These are phyloP conservation scores for Trichomonas gallinae DNA, from an alignment of 208 protist species.

Conservation along the genomic window DNA sequence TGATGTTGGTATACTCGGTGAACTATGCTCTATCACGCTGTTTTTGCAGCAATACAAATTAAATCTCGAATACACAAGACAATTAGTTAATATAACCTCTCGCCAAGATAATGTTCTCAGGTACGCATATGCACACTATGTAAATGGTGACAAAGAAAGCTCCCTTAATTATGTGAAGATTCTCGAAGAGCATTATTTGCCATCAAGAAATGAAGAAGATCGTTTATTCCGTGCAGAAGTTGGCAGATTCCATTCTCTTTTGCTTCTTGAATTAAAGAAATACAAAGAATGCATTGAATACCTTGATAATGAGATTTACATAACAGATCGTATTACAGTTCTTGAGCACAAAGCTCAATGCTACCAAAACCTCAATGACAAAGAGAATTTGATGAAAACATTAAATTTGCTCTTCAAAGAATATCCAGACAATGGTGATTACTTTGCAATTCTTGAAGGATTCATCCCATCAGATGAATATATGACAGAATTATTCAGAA, in stretches of 20 bases:
- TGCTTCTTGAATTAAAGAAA: neutral
- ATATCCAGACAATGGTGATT: constrained; percentile 2
- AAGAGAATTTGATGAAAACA: neutral
- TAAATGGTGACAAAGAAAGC: neutral
- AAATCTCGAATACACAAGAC: neutral
- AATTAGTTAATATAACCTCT: neutral
- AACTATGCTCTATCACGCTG: neutral
- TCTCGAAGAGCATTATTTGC: neutral
- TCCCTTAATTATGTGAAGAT: neutral
- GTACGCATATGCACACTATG: neutral
- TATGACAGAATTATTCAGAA: neutral
- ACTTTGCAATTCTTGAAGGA: neutral
- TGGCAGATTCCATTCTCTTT: neutral
- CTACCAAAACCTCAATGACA: neutral
- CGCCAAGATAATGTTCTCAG: neutral
- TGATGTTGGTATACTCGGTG: neutral
- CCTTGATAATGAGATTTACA: neutral
- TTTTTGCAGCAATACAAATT: neutral
- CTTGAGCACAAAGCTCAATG: neutral
- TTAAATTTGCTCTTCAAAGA: neutral
- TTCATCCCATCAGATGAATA: neutral
- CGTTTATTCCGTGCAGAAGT: neutral
- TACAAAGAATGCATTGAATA: neutral
- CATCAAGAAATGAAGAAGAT: neutral
- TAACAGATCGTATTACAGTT: neutral